Base-by-base conservation (phyloP, 257 asterid species). In the Solanum chiquidenum region DNA sequence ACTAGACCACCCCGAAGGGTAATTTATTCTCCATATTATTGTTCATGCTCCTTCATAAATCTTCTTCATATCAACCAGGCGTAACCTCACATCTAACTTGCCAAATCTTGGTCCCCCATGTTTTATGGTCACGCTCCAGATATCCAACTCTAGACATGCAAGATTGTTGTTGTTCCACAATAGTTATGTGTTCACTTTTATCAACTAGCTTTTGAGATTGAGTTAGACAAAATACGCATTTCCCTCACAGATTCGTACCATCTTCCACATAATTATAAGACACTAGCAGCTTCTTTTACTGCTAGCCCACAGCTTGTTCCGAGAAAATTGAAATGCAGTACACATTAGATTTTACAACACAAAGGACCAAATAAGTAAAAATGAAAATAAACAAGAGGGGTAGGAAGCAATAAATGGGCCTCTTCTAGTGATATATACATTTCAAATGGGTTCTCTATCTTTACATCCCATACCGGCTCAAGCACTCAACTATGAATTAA, bases 391-490 rank as follows among this genome's bases (percentile, higher is more conserved):
- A 76, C 14, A 46, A 27, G 38, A 29, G 42, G 52, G 37, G 38
- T 27, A 44, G 11, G n/a, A 46, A 82, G 69, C 69, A 82, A 80
- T 4, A 49, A 31, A 35, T 18, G 85, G 42, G 62, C 69, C 69
- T 29, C 86, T 82, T 82, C 86, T 49, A 31, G 69, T 82, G 69
- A 82, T 82, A 82, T 82, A 82, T 82, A 82, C 86, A 82, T 29
- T 82, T 82, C 69, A 82, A 82, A 27, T 82, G 86, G 69, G 69
- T 82, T 3, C 11, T 49, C 86, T 49, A 82, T 49, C 86, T 82
- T 82, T 82, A 82, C 86, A 82, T 82, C 86, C 86, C 86, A 31
- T 46, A 18, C 38, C 18, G 7, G 21, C 86, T 82, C 86, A 82
- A 82, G 66, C 86, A 82, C 69, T 82, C 69, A 49, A 82, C 86